Evolutionary conservation across 345 rosid species (phyloP), one percentile per base, ranked within the genome.

Genomic region (Sonneratia caseolaris): DNA sequence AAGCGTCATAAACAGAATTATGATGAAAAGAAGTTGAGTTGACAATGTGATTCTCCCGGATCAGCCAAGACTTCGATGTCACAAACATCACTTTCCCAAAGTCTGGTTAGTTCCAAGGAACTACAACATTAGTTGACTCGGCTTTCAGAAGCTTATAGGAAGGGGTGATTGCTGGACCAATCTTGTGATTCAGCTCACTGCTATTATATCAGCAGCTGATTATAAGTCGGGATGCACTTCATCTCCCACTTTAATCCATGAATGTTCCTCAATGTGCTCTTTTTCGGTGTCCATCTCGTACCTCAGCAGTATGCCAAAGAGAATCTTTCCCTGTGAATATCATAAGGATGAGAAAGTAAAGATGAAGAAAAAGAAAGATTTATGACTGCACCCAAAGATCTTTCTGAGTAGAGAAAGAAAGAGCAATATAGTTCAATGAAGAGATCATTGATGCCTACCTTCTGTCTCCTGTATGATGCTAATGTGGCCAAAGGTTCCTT

Each of bases 391-490:
- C 7, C 22, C 18, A 32, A n/a, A 37, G 32, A 24, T 48, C 16
- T 42, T 12, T 70, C 43, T 37, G 6, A 24, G 32, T 68, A 45
- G 14, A 10, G 14, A 10, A 49, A 65, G 12, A 15, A 38, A 53
- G 59, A 53, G n/a, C 59, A 53, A 4, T 53, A 19, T 53, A 8
- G 15, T 18, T 51, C 22, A 21, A n/a, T 19, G 68, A 24, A 32
- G 4, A 10, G 12, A 43, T 40, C 38, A 56, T 64, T 37, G 21
- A 6, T 24, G 67, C 82, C 70, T 62, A 94, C 99, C 93, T 92
- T 89, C 43, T 77, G 77, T 85, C 97, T 91, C 83, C 97, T 82
- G 84, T 94, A 92, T 32, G 93, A 84, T 51, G 97, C 95, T 78
- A 94, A 77, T 37, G 99, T 87, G 66, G 86, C 79, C 78, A 92